Conservation (phyloP, 73 alveolate species). For the Paramecium pentaurelia region DNA sequence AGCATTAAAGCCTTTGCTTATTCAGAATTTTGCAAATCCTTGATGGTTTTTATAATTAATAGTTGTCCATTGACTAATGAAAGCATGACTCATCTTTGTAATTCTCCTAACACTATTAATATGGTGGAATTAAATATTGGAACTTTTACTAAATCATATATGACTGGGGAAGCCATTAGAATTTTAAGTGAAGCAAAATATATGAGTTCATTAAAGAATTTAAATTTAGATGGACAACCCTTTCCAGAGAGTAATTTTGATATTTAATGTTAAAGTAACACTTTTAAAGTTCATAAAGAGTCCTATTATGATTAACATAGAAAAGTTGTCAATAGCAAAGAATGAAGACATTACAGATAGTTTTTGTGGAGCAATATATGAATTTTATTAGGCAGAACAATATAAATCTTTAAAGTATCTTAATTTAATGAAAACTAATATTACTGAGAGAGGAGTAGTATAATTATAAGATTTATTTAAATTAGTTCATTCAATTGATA, state of each 20-base stretch:
- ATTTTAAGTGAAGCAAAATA: neutral
- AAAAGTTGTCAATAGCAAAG: neutral
- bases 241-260: neutral
- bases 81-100: neutral
- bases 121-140: neutral
- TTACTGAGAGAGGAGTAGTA: neutral
- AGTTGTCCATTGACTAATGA: neutral
- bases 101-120: neutral
- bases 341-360: neutral
- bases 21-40: neutral
- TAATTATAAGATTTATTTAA: neutral
- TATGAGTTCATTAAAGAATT: neutral
- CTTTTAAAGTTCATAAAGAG: neutral
- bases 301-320: neutral
- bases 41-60: neutral
- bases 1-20: neutral
- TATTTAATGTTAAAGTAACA: neutral
- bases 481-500: neutral
- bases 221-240: neutral
- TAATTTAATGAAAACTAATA: neutral
- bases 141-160: neutral
- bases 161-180: conserved; percentile 7
- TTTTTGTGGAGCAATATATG: neutral
- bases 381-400: neutral
- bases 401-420: neutral